A percentile compares a stretch with the other conserved stretches of the same genome.
These are phyloP conservation scores for Coccomyxa sp. DNA, from an alignment of 139 green algal genomes.

Conservation along the genomic window DNA sequence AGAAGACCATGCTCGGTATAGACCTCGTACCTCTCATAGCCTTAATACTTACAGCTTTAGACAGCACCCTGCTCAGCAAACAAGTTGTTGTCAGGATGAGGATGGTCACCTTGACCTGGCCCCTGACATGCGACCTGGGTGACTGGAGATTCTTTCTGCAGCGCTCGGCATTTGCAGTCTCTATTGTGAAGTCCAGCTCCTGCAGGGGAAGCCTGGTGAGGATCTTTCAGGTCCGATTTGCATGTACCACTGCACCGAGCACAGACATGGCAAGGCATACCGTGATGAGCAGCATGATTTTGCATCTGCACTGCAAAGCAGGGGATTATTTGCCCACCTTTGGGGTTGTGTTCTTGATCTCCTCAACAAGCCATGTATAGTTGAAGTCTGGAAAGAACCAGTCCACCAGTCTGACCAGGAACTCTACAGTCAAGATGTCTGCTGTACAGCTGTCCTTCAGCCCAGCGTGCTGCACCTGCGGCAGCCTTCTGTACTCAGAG, in stretches of 20 bases:
- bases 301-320: too few relatives aligned
- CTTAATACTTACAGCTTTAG: too few relatives aligned
- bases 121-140: conserved; percentile 1
- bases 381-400: conserved; percentile 59
- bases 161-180: conserved; percentile 65
- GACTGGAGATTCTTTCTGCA: conserved; percentile 62
- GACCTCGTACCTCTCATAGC: too few relatives aligned
- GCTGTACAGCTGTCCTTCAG: conserved; percentile 67
- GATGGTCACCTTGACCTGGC: conserved; percentile 10
- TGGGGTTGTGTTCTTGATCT: conserved; percentile 76
- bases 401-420: conserved; percentile 57
- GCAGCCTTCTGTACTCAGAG: too few relatives aligned
- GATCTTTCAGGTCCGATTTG: too few relatives aligned
- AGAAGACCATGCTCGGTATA: too few relatives aligned
- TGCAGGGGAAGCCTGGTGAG: background rate
- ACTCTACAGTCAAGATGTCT: conserved; percentile 77
- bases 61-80: too few relatives aligned
- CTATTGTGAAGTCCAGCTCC: conserved; percentile 77
- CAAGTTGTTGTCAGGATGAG: too few relatives aligned
- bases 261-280: too few relatives aligned
- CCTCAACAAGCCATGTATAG: conserved; percentile 87
- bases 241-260: too few relatives aligned
- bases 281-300: too few relatives aligned
- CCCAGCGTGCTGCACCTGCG: conserved; percentile 76
- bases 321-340: too few relatives aligned